A percentile compares a stretch with the other conserved stretches of the same genome.
Evolutionary conservation across 768 basidiomycete genomes (phyloP).

Genomic region (Saitozyma sp.): DNA sequence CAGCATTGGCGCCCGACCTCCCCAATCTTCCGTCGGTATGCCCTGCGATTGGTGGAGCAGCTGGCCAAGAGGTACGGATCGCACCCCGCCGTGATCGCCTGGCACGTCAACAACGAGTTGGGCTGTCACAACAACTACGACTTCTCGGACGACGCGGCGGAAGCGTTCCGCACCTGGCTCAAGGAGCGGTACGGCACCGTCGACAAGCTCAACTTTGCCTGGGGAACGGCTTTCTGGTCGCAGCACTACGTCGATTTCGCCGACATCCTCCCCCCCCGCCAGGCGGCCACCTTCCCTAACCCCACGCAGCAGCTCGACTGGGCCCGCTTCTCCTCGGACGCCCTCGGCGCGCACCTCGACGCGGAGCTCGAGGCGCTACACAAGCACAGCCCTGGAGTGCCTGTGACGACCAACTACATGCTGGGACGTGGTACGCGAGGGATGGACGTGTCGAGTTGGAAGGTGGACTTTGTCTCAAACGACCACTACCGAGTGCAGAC

Average conservation of each 20-base stretch:
- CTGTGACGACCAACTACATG: constrained; percentile 28
- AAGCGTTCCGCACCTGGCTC: constrained; percentile 18
- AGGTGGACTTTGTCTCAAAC: constrained; percentile 21
- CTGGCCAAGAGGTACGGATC: constrained; percentile 19
- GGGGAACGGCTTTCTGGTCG: constrained; percentile 28
- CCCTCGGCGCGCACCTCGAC: constrained; percentile 7
- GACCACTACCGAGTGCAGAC: constrained; percentile 13
- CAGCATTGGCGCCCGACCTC: constrained; percentile 24
- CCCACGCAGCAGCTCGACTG: constrained; percentile 22
- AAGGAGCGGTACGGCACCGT: constrained; percentile 16
- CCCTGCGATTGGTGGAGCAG: constrained; percentile 7
- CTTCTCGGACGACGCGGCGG: constrained; percentile 21
- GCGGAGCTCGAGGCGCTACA: constrained; percentile 12
- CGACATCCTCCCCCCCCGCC: constrained; percentile 20
- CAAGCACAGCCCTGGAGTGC: constrained; percentile 11
- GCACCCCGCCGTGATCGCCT: constrained; percentile 20
- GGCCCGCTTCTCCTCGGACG: constrained; percentile 16
- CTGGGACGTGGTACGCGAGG: constrained; percentile 10
- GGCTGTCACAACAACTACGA: constrained; percentile 24
- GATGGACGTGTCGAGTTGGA: constrained; percentile 10
- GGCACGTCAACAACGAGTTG: constrained; percentile 28
- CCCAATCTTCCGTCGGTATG: constrained; percentile 16
- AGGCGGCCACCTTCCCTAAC: constrained; percentile 13
- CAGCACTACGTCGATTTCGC: constrained; percentile 17
- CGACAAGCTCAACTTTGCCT: constrained; percentile 24